Percentiles rank a stretch among this genome's conserved stretches.
Evolutionary conservation across 2,329 filamentous ascomycete genomes (phyloP).

Genomic region (Neonectria sp.): DNA sequence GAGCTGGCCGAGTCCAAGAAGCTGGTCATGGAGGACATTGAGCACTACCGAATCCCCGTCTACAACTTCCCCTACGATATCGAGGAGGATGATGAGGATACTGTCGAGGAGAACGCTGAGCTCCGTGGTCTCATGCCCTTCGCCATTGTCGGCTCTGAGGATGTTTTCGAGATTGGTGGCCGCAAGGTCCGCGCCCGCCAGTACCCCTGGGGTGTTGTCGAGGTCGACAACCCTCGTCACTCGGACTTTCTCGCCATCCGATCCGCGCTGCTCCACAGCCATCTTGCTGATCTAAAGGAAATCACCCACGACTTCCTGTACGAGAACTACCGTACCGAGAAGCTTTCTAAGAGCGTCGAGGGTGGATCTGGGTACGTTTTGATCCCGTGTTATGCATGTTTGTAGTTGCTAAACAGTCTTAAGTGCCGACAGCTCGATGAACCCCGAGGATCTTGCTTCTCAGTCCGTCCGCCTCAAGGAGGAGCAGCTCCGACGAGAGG

Average conservation of each 20-base stretch:
- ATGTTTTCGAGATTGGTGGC: slow-evolving; percentile 93
- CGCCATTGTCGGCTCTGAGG: slow-evolving; percentile 97
- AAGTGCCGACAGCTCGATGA: slow-evolving; percentile 85
- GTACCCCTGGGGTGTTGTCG: slow-evolving; percentile 99
- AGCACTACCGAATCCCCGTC: slow-evolving; percentile 99
- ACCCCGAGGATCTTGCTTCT: slow-evolving; percentile 95
- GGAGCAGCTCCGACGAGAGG: slow-evolving; percentile 97
- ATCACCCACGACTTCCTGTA: slow-evolving; percentile 99
- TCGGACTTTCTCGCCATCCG: slow-evolving; percentile 98
- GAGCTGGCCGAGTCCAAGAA: slow-evolving; percentile 99
- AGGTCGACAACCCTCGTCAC: slow-evolving; percentile 99
- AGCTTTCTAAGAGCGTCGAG: slow-evolving; percentile 99
- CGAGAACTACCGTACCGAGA: slow-evolving; percentile 99
- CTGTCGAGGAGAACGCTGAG: slow-evolving; percentile 98
- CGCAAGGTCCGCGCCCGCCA: slow-evolving; percentile 94
- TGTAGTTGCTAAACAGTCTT: slow-evolving; percentile 50
- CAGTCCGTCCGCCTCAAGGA: slow-evolving; percentile 99
- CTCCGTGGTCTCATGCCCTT: slow-evolving; percentile 98
- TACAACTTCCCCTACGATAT: slow-evolving; percentile 99
- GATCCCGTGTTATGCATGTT: background rate
- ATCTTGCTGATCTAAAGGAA: slow-evolving; percentile 98
- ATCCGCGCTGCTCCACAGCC: slow-evolving; percentile 96
- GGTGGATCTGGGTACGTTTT: slow-evolving; percentile 86
- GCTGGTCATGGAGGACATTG: slow-evolving; percentile 99
- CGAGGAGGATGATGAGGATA: slow-evolving; percentile 99